Base-by-base conservation (phyloP, 2,329 filamentous ascomycete genomes). In the Neospermospora avenae region DNA sequence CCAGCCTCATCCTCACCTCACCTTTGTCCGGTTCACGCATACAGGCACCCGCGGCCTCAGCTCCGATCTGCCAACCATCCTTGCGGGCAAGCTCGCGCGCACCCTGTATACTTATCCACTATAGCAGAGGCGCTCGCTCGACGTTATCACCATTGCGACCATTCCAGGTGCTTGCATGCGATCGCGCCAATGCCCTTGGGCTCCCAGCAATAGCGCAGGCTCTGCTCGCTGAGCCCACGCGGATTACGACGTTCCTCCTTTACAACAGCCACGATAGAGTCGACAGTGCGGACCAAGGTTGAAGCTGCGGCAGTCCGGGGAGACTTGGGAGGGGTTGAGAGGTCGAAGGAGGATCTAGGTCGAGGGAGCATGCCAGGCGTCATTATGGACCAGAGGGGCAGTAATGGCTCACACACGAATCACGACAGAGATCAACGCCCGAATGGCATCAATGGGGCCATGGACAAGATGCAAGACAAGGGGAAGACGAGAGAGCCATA, bases 351-450 rank as follows among this genome's bases (percentile, higher is more conserved):
- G 45, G 60, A 62, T 51, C 49, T 58, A 35, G 59, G 60, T 42
- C 57, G 54, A 61, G 66, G 65, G 69, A 74, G 63, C 69, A 83
- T 83, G 81, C 80, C 81, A 64, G 79, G 80, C 68, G 76, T 82
- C 75, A 79, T 77, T 68, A 84, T 83, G 81, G 81, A 84, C 66
- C 78, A 79, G 74, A 80, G 80, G 73, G 75, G 74, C 70, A 77
- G 78, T 70, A 81, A 81, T 70, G 80, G 80, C 67, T 75, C 76
- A 69, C 80, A 78, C 71, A 80, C 79, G 68, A 81, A 84, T 70
- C 80, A 84, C 72, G 80, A 84, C 70, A 80, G 80, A 77, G 76
- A 80, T 64, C 60, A 69, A 48, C 74, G 73, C 64, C 66, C 71
- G 56, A 81, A 81, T 65, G 79, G 77, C 44, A 65, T 76, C 65